Percentiles rank a stretch among this genome's conserved stretches.
Conservation (phyloP, 2,329 filamentous ascomycete genomes). For the Metarhizium humberi region DNA sequence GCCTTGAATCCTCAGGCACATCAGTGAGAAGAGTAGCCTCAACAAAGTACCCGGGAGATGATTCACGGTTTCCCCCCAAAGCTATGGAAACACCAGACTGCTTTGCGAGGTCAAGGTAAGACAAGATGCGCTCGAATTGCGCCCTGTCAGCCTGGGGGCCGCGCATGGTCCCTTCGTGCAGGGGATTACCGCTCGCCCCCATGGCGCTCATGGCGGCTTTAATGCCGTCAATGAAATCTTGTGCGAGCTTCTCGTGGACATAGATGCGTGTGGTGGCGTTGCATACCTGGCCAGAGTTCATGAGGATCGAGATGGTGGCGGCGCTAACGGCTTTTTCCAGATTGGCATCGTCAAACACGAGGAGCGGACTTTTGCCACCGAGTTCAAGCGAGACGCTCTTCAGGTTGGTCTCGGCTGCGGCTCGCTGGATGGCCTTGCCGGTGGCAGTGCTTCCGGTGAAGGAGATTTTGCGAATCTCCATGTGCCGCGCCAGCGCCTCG, state of each 20-base stretch:
- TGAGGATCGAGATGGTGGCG: constrained; percentile 34
- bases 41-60: constrained; percentile 16
- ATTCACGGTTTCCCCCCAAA: constrained; percentile 9
- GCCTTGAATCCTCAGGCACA: constrained; percentile 21
- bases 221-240: constrained; percentile 52
- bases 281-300: constrained; percentile 50
- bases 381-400: constrained; percentile 60
- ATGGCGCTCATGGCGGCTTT: constrained; percentile 30
- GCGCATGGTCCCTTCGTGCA: constrained; percentile 20
- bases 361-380: constrained; percentile 57
- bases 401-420: constrained; percentile 52
- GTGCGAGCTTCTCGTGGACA: constrained; percentile 41
- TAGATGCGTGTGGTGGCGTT: constrained; percentile 50
- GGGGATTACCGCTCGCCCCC: constrained; percentile 25
- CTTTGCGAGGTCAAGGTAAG: constrained; percentile 36
- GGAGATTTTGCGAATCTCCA: constrained; percentile 61
- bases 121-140: constrained; percentile 37
- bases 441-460: constrained; percentile 70
- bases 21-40: constrained; percentile 20
- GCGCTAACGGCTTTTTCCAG: constrained; percentile 52
- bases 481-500: constrained; percentile 55
- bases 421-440: constrained; percentile 64
- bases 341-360: constrained; percentile 58
- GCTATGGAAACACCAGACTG: constrained; percentile 19
- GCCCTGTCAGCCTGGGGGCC: constrained; percentile 42